Evolutionary conservation across 1,284 basidiomycete species (phyloP).

Genomic region (Puccinia coronata): DNA sequence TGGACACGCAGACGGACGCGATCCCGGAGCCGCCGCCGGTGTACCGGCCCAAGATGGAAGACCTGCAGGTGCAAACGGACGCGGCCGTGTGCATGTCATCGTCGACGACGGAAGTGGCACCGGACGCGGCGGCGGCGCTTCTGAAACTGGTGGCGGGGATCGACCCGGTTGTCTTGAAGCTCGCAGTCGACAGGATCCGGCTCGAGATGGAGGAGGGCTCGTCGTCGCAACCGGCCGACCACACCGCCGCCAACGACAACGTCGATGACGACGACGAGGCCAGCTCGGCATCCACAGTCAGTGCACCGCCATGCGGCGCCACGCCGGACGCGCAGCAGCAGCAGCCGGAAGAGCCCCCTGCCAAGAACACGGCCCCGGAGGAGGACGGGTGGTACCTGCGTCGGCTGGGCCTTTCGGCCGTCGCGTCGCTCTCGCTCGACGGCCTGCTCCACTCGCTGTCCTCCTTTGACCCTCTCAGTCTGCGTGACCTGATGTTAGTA

Average conservation of each 20-base stretch:
- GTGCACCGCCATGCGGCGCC: too few species aligned
- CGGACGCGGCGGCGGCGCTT: too few species aligned
- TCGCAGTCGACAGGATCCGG: slow-evolving; percentile 7
- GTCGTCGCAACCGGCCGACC: too few species aligned
- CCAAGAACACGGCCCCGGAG: too few species aligned
- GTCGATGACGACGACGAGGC: too few species aligned
- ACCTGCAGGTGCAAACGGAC: slow-evolving; percentile 38
- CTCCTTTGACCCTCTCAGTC: not conserved
- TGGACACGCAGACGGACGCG: slow-evolving; percentile 28
- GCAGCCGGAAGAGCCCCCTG: too few species aligned
- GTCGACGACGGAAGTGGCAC: not conserved
- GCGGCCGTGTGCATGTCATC: not conserved
- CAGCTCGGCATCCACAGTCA: too few species aligned
- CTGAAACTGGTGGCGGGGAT: not conserved
- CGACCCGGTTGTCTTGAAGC: slow-evolving; percentile 5
- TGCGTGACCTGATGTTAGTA: not conserved
- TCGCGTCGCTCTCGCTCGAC: not conserved
- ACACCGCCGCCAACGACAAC: too few species aligned
- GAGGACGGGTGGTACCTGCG: too few species aligned
- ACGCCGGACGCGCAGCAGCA: too few species aligned
- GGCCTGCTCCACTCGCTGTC: not conserved
- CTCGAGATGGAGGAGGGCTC: not conserved
- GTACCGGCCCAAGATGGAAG: slow-evolving; percentile 47
- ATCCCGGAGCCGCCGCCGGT: slow-evolving; percentile 44
- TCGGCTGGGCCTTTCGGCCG: not conserved